Evolutionary conservation across 1,284 basidiomycete species (phyloP), one percentile per base, ranked within the genome.

Genomic region (Kalmanozyma brasiliensis): DNA sequence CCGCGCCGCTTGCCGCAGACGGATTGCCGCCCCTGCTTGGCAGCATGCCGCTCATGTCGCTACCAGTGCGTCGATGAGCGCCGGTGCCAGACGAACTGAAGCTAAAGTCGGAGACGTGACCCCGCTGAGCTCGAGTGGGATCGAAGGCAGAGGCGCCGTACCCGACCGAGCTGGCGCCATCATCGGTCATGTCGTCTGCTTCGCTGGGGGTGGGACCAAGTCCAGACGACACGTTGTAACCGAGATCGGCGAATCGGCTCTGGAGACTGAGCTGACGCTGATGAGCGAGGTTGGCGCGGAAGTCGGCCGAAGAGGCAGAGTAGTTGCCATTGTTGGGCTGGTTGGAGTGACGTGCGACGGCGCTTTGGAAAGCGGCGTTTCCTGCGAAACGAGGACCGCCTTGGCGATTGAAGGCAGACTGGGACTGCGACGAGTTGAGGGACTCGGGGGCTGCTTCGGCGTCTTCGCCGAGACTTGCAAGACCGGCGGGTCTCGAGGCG

Each of bases 1-100:
- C 89, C 90, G 74, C 92, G 89, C 77, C 94, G 92, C 78, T 94
- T 90, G 73, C 59, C 11, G 70, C 59, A 30, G 63, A 52, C n/a
- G 51, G 53, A 24, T 75, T 73, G 13, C 69, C 66, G 24, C 37
- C 51, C 24, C 61, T 34, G 43, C 49, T 67, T 42, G 51, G 42
- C 35, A 66, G 49, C 41, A 61, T 38, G 26, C 52, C 72, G 59
- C 60, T 76, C 49, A 74, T 57, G n/a, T 79, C 78, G 45, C 71
- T 73, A 23, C 68, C 75, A 7, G 62, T 68, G 43, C 78, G 62
- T 33, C 77, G 70, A 36, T 77, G 77, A 32, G 58, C 52, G 43
- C 32, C 56, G 22, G 41, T 61, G 45, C 32, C 57, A 19, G 66
- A 42, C n/a, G 52, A 45, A 51, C 59, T 47, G 36, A 66, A 68